Base-by-base conservation (phyloP, 108 stramenopile genomes). In the Craspedostauros australis region DNA sequence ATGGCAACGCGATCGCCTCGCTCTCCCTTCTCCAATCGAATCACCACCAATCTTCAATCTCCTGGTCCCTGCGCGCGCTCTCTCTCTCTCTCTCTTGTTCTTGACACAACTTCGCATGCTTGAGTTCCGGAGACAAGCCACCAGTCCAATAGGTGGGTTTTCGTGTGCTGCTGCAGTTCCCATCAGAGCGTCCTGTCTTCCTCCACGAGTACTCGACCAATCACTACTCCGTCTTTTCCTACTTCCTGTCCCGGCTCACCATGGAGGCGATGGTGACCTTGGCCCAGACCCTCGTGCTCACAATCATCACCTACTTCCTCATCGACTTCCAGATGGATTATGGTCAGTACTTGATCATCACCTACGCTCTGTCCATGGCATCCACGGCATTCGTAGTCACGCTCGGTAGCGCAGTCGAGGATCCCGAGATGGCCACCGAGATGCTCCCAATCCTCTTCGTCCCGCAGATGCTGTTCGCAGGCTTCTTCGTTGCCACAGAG, bases 141-240 rank as follows among this genome's bases (percentile, higher is more conserved):
- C n/a, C n/a, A n/a, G n/a, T n/a, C n/a, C n/a, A n/a, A n/a, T n/a
- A n/a, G n/a, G n/a, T n/a, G n/a, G n/a, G n/a, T n/a, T n/a, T n/a
- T n/a, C n/a, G n/a, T n/a, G n/a, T n/a, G n/a, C 53, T 90, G 19
- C 46, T 90, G 34, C 62, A 74, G 2, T 84, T 66, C 65, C 76
- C 76, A 5, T 66, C 51, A 7, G 76, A 77, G 31, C 54, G 76
- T 1, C 76, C 76, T 19, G 76, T 77, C 7, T 77, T 77, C 30
- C 57, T 92, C 0, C 59, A 86, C 38, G 91, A 92, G 47, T 92
- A 86, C 54, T 68, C 73, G 8, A 88, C 82, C 9, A 81, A 85
- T 39, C 84, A 85, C 44, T 92, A 88, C 50, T 43, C 62, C 20
- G 76, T 79, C 9, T 4, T 77, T 5, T 36, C 88, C 7, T 90